Percentiles rank a stretch among this genome's conserved stretches.
These are phyloP conservation scores for Fusarium sp. DNA, from an alignment of 2,329 filamentous ascomycete species.

Conservation along the genomic window DNA sequence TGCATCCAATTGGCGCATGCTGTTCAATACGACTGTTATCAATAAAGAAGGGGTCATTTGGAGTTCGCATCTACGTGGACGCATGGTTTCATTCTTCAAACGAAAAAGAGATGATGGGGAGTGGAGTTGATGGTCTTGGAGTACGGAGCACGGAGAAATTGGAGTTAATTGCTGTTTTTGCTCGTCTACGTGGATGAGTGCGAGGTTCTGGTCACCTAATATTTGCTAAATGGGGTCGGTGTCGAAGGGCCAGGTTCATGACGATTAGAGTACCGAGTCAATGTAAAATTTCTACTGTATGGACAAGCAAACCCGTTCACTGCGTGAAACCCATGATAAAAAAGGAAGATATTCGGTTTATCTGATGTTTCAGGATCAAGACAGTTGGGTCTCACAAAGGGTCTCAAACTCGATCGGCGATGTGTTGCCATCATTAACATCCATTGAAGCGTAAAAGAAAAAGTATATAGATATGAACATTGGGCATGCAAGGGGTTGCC, in stretches of 20 bases:
- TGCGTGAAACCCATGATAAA: no score
- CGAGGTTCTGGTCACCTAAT: constrained; percentile 27
- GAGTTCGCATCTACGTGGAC: constrained; percentile 16
- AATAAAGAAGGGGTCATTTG: neutral
- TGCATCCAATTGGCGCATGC: neutral
- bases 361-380: neutral
- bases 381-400: no score
- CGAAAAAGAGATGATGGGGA: constrained; percentile 14
- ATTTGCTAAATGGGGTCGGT: constrained; percentile 30
- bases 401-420: neutral
- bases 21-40: neutral
- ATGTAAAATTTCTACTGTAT: constrained; percentile 16
- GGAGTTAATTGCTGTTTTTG: constrained; percentile 33
- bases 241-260: constrained; percentile 15
- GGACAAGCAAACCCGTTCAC: neutral
- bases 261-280: constrained; percentile 29
- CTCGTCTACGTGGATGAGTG: constrained; percentile 4
- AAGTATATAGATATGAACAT: constrained; percentile 24
- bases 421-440: constrained; percentile 5
- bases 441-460: constrained; percentile 15
- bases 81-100: constrained; percentile 24
- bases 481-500: neutral
- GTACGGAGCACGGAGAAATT: constrained; percentile 23
- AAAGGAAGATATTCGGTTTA: neutral
- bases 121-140: constrained; percentile 36